These are phyloP conservation scores for Pleurostoma richardsiae DNA, from an alignment of 2,329 filamentous ascomycete genomes.

Conservation along the genomic window DNA sequence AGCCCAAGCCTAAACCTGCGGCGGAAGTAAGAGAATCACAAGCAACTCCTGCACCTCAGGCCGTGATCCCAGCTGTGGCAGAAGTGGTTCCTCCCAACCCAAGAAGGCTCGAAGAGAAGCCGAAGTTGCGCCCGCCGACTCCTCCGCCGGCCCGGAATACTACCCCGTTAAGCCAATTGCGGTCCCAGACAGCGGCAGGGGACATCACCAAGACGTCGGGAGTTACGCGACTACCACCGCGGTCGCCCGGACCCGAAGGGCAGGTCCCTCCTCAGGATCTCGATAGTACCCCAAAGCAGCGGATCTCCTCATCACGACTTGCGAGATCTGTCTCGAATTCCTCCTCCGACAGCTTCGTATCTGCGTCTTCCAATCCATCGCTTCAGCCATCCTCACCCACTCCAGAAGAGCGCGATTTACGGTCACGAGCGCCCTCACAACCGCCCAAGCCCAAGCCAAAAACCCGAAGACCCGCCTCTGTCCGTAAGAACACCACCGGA, in stretches of 20 bases:
- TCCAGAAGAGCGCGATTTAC: slow-evolving; percentile 10
- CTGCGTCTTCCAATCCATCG: slow-evolving; percentile 21
- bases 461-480: too few species aligned
- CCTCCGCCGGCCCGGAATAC: background rate
- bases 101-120: slow-evolving; percentile 19
- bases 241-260: too few species aligned
- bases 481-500: too few species aligned
- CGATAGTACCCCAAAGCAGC: too few species aligned
- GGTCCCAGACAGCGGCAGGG: too few species aligned
- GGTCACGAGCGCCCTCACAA: slow-evolving; percentile 14
- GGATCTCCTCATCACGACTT: too few species aligned
- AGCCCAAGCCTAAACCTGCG: slow-evolving; percentile 5
- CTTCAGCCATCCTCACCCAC: slow-evolving; percentile 3
- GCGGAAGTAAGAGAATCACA: too few species aligned
- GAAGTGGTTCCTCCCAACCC: slow-evolving; percentile 26
- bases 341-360: slow-evolving; percentile 41
- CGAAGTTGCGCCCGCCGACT: slow-evolving; percentile 12
- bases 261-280: too few species aligned
- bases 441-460: slow-evolving; percentile 25
- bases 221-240: too few species aligned
- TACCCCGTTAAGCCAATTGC: background rate
- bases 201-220: too few species aligned
- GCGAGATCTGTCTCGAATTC: slow-evolving; percentile 20
- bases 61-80: slow-evolving; percentile 10
- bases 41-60: slow-evolving; percentile 10